These are phyloP conservation scores for Starmerella riodocensis DNA, from an alignment of 805 yeast species.

Conservation along the genomic window DNA sequence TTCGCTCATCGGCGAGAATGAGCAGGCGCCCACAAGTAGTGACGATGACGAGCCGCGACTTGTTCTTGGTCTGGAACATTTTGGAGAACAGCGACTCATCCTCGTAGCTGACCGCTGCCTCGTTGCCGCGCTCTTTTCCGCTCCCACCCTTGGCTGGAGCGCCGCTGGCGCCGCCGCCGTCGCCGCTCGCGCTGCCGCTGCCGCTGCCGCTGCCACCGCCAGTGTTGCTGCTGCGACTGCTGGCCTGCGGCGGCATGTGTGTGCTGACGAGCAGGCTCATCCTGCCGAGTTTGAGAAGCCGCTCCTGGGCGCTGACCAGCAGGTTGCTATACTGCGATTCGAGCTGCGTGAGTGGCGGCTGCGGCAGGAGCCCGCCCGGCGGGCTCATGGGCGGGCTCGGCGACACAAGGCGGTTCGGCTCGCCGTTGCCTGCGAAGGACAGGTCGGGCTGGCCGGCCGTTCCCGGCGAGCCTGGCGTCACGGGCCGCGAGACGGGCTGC, in stretches of 20 bases:
- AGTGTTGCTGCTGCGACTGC: background rate
- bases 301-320: conserved; percentile 34
- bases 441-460: conserved; percentile 2
- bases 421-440: background rate
- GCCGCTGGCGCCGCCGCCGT: background rate
- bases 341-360: conserved; percentile 32
- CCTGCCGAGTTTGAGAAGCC: conserved; percentile 35
- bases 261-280: conserved; percentile 24
- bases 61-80: conserved; percentile 22
- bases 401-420: background rate
- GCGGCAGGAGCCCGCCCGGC: conserved; percentile 9
- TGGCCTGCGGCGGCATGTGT: conserved; percentile 16
- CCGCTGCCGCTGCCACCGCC: background rate
- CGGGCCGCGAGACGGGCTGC: background rate
- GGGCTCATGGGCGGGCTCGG: conserved; percentile 4
- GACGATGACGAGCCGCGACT: conserved; percentile 25
- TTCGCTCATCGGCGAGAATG: conserved; percentile 25
- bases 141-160: background rate
- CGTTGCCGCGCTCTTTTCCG: conserved; percentile 11
- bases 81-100: conserved; percentile 22
- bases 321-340: conserved; percentile 39
- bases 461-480: background rate
- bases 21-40: conserved; percentile 28
- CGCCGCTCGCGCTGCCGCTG: background rate
- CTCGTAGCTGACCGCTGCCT: conserved; percentile 15